phyloP scores from a whole-genome alignment of 2,329 filamentous ascomycete genomes.

The Pseudogymnoascus verrucosus region DNA sequence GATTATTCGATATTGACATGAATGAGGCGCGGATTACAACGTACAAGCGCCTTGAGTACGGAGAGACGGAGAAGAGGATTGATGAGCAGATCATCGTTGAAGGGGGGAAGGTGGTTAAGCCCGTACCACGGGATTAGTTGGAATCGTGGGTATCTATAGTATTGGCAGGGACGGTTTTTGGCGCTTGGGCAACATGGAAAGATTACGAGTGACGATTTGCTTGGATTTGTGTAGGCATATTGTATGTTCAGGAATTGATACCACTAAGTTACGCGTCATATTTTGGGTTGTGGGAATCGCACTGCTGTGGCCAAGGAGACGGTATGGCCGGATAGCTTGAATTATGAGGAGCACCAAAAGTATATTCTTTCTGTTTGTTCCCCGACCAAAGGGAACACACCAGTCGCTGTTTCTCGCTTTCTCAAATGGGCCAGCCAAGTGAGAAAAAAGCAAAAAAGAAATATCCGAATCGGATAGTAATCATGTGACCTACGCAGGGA shows the following conservation, averaged over 20 bases:
- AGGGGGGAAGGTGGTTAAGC: constrained; percentile 38
- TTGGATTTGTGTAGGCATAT: constrained; percentile 6
- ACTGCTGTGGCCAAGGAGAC: neutral
- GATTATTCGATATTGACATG: constrained; percentile 89
- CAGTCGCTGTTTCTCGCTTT: neutral
- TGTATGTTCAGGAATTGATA: constrained; percentile 7
- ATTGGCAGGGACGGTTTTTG: neutral
- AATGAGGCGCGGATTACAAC: constrained; percentile 83
- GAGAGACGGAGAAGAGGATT: constrained; percentile 43
- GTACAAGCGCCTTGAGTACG: constrained; percentile 80
- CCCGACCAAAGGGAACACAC: neutral
- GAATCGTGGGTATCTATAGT: neutral
- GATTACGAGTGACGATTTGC: constrained; percentile 1
- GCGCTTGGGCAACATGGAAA: constrained; percentile 3
- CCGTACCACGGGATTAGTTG: neutral
- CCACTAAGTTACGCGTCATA: neutral
- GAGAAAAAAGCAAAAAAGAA: neutral
- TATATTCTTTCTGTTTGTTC: neutral
- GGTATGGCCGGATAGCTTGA: neutral
- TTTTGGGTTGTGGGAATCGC: neutral
- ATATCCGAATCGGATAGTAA: neutral
- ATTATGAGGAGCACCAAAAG: neutral
- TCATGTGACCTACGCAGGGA: constrained; percentile 26
- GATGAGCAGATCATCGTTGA: constrained; percentile 62
- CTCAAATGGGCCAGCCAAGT: neutral